Percentiles rank a stretch among this genome's conserved stretches.
Conservation (phyloP, 305 asterid species). For the Fraxinus ornus region DNA sequence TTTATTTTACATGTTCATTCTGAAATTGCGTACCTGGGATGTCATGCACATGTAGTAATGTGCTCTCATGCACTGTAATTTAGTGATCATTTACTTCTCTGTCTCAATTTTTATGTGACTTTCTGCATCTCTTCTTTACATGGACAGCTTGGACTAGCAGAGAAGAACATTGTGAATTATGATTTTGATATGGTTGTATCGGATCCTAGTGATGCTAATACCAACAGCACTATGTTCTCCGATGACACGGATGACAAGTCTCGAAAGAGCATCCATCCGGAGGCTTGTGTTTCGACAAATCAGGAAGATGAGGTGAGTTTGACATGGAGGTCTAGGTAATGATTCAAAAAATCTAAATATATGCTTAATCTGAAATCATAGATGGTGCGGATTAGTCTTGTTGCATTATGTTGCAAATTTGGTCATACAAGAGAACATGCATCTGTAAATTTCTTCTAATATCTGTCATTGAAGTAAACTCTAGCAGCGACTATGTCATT, state of each 20-base stretch:
- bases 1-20: not conserved
- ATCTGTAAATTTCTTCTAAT: not conserved
- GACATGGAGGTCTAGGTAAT: not conserved
- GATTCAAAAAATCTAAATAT: not conserved
- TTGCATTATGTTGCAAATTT: not conserved
- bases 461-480: not conserved
- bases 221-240: constrained; percentile 94
- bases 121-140: constrained; percentile 27
- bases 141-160: constrained; percentile 94
- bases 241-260: constrained; percentile 91
- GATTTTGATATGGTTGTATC: constrained; percentile 78
- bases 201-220: constrained; percentile 92
- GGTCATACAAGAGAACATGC: not conserved
- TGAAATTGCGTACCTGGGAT: not conserved
- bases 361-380: not conserved
- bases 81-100: constrained; percentile 12
- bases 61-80: constrained; percentile 14
- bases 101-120: constrained; percentile 9
- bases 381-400: not conserved
- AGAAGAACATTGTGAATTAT: constrained; percentile 82
- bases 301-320: constrained; percentile 71
- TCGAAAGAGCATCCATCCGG: constrained; percentile 47
- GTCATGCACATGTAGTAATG: constrained; percentile 1
- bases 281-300: constrained; percentile 46
- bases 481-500: not conserved